Evolutionary conservation across 2,329 filamentous ascomycete genomes (phyloP).

Genomic region (Phyllosticta citribraziliensis): DNA sequence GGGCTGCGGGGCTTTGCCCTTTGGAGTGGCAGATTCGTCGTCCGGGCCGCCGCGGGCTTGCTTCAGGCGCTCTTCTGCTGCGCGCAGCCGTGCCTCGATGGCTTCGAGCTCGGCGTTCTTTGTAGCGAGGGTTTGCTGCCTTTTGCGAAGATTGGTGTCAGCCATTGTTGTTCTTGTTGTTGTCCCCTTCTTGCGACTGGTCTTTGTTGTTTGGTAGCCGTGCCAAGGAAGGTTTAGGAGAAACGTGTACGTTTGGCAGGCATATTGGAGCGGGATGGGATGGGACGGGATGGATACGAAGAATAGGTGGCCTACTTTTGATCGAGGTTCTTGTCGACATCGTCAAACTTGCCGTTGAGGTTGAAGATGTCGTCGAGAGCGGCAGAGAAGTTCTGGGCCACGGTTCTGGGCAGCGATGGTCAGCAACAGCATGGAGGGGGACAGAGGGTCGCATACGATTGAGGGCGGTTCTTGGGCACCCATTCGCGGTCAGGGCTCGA

Average conservation of each 20-base stretch:
- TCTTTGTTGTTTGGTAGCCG: neutral
- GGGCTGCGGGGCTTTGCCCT: neutral
- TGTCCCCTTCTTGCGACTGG: neutral
- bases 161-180: neutral
- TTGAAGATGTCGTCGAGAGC: constrained; percentile 85
- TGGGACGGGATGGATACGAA: neutral
- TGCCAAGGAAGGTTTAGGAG: neutral
- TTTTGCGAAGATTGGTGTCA: constrained; percentile 28
- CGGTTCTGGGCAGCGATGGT: constrained; percentile 51
- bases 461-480: constrained; percentile 71
- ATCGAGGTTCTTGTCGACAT: constrained; percentile 65
- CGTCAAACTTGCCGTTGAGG: constrained; percentile 67
- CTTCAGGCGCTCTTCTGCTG: constrained; percentile 68
- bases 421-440: neutral
- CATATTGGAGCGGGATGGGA: neutral
- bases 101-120: constrained; percentile 74
- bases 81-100: constrained; percentile 72
- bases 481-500: constrained; percentile 66
- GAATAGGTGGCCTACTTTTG: constrained; percentile 62
- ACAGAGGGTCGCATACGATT: constrained; percentile 55
- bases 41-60: constrained; percentile 24
- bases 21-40: neutral
- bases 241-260: neutral
- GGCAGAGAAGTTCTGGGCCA: constrained; percentile 77
- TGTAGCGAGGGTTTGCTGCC: constrained; percentile 67